Evolutionary conservation across 83 land plant genomes (phyloP).

Genomic region (Picea engelmannii): DNA sequence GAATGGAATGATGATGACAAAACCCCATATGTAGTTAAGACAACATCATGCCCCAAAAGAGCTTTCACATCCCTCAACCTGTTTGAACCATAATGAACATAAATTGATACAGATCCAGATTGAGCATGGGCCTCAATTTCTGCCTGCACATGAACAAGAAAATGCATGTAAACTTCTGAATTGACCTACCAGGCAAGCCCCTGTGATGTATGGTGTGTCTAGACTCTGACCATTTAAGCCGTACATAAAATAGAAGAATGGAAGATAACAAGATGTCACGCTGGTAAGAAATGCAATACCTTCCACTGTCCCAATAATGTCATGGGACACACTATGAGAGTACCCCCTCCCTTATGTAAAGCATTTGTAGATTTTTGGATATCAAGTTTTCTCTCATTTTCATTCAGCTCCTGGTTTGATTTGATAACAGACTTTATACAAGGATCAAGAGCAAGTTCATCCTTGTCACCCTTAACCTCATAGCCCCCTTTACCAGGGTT

Average conservation of each 20-base stretch:
- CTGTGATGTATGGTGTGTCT: background rate
- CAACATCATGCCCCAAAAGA: slow-evolving; percentile 68
- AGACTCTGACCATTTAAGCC: too few relatives aligned
- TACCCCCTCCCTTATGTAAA: slow-evolving; percentile 62
- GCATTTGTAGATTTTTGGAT: background rate
- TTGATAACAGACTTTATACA: background rate
- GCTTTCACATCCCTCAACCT: slow-evolving; percentile 41
- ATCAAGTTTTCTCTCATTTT: background rate
- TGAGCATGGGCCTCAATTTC: slow-evolving; percentile 75
- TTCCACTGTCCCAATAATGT: slow-evolving; percentile 93
- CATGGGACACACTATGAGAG: slow-evolving; percentile 93
- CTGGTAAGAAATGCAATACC: slow-evolving; percentile 31
- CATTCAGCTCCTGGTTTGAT: background rate
- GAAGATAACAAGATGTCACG: background rate
- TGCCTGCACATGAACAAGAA: slow-evolving; percentile 39
- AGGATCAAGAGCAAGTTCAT: background rate
- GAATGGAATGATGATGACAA: slow-evolving; percentile 43
- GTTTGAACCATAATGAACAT: slow-evolving; percentile 76
- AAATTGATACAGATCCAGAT: slow-evolving; percentile 63
- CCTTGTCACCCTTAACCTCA: slow-evolving; percentile 1
- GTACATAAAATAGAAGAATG: too few relatives aligned
- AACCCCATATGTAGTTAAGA: slow-evolving; percentile 88
- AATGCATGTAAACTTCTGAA: background rate
- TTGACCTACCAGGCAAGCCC: background rate
- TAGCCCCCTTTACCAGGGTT: slow-evolving; percentile 52